Percentiles rank a stretch among this genome's conserved stretches.
These are phyloP conservation scores for Colletotrichum agaves DNA, from an alignment of 2,329 filamentous ascomycete species.

Conservation along the genomic window DNA sequence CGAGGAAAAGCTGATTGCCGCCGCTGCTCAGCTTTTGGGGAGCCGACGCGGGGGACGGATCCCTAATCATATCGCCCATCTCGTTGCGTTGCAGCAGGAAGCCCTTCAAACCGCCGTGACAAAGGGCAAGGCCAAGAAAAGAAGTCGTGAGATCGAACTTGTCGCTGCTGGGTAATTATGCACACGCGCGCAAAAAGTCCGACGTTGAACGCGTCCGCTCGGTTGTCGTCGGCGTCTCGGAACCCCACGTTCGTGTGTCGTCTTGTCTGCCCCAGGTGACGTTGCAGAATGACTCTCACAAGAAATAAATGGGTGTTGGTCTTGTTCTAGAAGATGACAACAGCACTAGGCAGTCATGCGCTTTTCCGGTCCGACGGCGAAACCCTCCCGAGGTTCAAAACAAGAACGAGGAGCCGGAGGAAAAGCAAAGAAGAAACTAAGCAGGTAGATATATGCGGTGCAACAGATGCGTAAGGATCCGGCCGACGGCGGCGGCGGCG, in stretches of 20 bases:
- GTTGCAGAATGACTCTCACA: neutral
- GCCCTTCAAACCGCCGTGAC: neutral
- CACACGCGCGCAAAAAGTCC: neutral
- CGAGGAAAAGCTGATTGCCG: slow-evolving; percentile 60
- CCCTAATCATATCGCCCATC: slow-evolving; percentile 35
- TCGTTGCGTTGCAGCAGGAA: neutral
- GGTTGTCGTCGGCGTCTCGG: slow-evolving; percentile 14
- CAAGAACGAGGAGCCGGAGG: neutral
- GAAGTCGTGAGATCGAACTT: neutral
- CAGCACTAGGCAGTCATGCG: no score
- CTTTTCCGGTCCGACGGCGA: neutral
- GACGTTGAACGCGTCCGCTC: neutral
- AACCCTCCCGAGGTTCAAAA: neutral
- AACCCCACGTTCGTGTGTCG: neutral
- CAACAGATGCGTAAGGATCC: slow-evolving; percentile 4
- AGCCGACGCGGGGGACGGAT: slow-evolving; percentile 15
- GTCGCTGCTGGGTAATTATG: neutral
- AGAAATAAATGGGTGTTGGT: neutral
- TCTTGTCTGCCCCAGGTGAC: neutral
- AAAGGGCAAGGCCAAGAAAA: neutral
- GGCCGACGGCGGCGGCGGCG: neutral
- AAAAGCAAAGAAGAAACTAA: neutral
- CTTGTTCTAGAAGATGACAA: no score
- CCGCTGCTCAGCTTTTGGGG: neutral
- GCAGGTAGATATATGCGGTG: slow-evolving; percentile 26